Percentiles rank a stretch among this genome's conserved stretches.
phyloP scores from a whole-genome alignment of 2,329 filamentous ascomycete species.

The Pyrenochaeta sp. region DNA sequence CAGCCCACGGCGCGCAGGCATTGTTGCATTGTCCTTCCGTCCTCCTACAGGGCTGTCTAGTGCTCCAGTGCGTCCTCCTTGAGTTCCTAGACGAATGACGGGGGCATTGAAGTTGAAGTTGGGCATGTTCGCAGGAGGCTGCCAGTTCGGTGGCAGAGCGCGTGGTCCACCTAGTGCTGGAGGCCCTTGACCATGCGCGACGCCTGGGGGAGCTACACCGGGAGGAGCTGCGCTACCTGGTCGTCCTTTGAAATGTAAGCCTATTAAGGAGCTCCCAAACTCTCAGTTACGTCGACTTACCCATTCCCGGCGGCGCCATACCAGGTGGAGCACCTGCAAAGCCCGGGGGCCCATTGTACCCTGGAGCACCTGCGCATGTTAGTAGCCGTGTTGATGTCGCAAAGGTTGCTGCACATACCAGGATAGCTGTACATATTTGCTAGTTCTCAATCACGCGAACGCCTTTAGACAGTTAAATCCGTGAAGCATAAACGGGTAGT shows the following conservation, averaged over 20 bases:
- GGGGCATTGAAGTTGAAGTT: conserved; percentile 99
- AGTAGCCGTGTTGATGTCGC: conserved; percentile 26
- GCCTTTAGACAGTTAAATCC: not conserved
- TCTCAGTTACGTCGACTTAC: conserved; percentile 59
- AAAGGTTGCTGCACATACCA: conserved; percentile 26
- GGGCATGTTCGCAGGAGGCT: conserved; percentile 88
- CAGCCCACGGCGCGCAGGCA: conserved; percentile 59
- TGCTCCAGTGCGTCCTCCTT: conserved; percentile 67
- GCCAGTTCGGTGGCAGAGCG: conserved; percentile 82
- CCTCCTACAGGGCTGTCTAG: conserved; percentile 53
- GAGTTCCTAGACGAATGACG: conserved; percentile 90
- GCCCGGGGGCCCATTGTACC: conserved; percentile 71
- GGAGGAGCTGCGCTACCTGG: conserved; percentile 65
- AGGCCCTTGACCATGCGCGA: conserved; percentile 74
- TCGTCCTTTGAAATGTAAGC: conserved; percentile 14
- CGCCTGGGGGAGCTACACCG: conserved; percentile 78
- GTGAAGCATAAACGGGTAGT: not conserved
- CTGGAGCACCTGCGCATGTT: conserved; percentile 55
- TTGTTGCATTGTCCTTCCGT: conserved; percentile 58
- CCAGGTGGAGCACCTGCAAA: conserved; percentile 68
- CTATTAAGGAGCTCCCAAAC: not conserved
- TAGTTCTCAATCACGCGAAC: conserved; percentile 4
- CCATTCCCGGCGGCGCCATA: conserved; percentile 82
- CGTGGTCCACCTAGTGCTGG: conserved; percentile 81
- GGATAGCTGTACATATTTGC: conserved; percentile 48